Conservation (phyloP, 176 grass and related monocot genomes). For the maize (Zea mays) region DNA sequence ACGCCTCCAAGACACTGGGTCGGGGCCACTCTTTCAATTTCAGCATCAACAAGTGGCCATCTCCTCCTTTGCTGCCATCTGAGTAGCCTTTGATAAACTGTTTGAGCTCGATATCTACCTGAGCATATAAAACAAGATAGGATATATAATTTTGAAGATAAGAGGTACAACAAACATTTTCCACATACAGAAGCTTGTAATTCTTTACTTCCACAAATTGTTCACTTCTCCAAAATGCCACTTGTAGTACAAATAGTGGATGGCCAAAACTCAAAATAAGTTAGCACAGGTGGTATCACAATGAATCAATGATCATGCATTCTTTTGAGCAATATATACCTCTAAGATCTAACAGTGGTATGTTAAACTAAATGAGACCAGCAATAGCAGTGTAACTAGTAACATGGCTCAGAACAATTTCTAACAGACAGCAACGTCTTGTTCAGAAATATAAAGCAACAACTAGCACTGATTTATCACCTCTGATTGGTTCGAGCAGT, state of each 20-base stretch:
- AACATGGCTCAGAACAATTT: not conserved
- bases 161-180: not conserved
- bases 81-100: conserved; percentile 92
- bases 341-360: conserved; percentile 19
- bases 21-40: conserved; percentile 88
- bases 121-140: conserved; percentile 32
- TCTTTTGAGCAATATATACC: conserved; percentile 8
- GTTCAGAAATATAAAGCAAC: conserved; percentile 23
- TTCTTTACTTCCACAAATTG: not conserved
- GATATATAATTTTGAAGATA: conserved; percentile 30
- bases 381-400: conserved; percentile 22
- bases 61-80: conserved; percentile 47
- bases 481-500: conserved; percentile 72
- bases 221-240: conserved; percentile 7
- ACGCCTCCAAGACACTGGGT: conserved; percentile 67
- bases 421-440: not conserved
- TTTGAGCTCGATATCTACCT: conserved; percentile 83
- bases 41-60: conserved; percentile 28
- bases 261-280: not conserved
- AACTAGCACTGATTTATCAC: conserved; percentile 42
- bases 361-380: conserved; percentile 12
- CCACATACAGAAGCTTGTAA: conserved; percentile 12
- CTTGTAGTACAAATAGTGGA: conserved; percentile 7
- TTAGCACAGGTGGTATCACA: not conserved
- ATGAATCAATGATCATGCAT: not conserved